Evolutionary conservation across 148 eudicot genomes (phyloP), one percentile per base, ranked within the genome.

Genomic region (Agrostemma githago): DNA sequence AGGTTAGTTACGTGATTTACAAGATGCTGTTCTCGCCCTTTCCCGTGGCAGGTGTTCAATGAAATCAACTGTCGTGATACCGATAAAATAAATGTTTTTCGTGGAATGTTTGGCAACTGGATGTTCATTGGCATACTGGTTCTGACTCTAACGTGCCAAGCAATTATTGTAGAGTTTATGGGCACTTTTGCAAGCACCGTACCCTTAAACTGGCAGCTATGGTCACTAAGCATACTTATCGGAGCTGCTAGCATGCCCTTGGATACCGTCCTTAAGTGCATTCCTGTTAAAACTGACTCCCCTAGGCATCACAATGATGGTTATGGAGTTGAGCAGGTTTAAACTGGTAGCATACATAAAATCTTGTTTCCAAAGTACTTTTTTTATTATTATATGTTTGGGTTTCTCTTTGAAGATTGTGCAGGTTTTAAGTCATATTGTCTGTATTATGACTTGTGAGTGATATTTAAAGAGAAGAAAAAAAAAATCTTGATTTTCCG

Each of bases 51-150:
- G 97, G 86, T 92, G 62, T 95, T 95, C 82, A 95, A 95, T 58
- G 99, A 95, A 77, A 86, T 95, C 78, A 95, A 95, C 82, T 92
- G 99, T 80, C 92, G 97, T 20, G 97, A 95, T 67, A 95, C 90
- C 39, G 97, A 92, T 79, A 95, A 85, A 80, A 89, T 95, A 73
- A 92, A 95, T 77, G 83, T 95, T 14, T 92, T 90, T 80, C 80
- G 84, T 1, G 94, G 96, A 26, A 78, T 92, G 58, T 86, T 92
- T 73, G 84, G 83, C 76, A 92, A 90, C 88, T 84, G 96, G 92
- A 77, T 95, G 54, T 95, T 95, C 80, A 66, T 86, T 1, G 91
- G 81, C 5, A 87, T 95, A 51, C 83, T 95, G 74, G 77, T 76
- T n/a, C 66, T 89, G 46, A 92, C 97, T 0, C 90, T 89, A 14